Conservation (phyloP, 805 yeast species). For the Metschnikowia continentalis region DNA sequence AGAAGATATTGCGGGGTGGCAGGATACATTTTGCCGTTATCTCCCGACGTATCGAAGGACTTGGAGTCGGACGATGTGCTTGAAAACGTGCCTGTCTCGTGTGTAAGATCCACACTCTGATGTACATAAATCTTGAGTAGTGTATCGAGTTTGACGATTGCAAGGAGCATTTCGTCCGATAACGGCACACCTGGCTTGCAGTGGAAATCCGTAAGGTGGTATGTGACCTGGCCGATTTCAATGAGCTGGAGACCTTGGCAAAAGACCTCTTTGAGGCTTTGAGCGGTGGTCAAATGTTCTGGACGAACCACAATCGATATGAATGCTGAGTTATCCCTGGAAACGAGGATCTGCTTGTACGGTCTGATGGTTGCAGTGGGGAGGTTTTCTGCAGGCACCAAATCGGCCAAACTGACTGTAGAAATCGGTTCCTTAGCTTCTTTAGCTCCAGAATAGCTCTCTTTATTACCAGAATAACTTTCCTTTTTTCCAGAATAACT, state of each 20-base stretch:
- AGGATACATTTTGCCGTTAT: constrained; percentile 46
- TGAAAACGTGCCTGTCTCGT: constrained; percentile 33
- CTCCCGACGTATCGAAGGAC: constrained; percentile 46
- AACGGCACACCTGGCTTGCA: constrained; percentile 54
- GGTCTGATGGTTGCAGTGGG: background rate
- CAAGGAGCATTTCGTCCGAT: constrained; percentile 44
- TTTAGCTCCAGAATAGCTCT: no score
- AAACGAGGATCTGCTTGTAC: constrained; percentile 45
- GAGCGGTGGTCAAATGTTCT: constrained; percentile 17
- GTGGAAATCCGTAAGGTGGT: constrained; percentile 68
- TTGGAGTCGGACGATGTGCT: constrained; percentile 53
- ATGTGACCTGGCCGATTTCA: constrained; percentile 29
- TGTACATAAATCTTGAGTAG: constrained; percentile 33
- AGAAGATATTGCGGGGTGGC: constrained; percentile 68
- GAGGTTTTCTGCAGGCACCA: background rate
- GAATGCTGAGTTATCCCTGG: constrained; percentile 59
- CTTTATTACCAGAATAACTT: no score
- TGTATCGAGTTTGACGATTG: constrained; percentile 28
- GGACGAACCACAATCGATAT: constrained; percentile 39
- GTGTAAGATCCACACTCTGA: constrained; percentile 32
- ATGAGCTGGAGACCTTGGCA: constrained; percentile 35
- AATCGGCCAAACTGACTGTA: background rate
- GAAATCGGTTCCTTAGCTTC: background rate
- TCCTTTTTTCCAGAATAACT: no score
- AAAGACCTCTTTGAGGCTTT: constrained; percentile 37